Evolutionary conservation across 1,139 yeast genomes (phyloP), one percentile per base, ranked within the genome.

Genomic region (Geotrichum klebahnii): DNA sequence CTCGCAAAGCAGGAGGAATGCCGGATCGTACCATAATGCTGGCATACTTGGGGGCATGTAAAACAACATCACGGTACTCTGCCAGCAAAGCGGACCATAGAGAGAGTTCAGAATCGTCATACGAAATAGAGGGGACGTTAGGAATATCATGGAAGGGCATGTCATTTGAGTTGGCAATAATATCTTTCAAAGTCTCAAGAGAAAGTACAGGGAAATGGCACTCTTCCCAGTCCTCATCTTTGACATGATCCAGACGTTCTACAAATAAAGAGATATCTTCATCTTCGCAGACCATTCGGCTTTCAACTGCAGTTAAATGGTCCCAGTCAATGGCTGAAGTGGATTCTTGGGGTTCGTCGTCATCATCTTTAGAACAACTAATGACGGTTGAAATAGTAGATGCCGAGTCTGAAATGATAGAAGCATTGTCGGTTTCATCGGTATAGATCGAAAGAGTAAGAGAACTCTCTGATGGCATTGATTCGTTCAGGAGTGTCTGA

Each of bases 1-100:
- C 73, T 19, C 73, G 60, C 32, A 69, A 55, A 2, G 71, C 67
- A 5, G 70, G 68, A 2, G 73, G 73, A 24, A 69, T 60, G n/a
- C 72, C 73, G 3, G 65, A 60, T 50, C 67, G 61, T 32, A 69
- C 62, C 67, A 65, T 60, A 32, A 57, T 55, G 39, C 53, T 56
- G 26, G 63, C 53, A 47, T 64, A 64, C 40, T 59, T 57, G 23
- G 73, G 73, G n/a, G 65, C 56, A 38, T 59, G 56, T 12, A 59
- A 52, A 12, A 63, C 68, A 5, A 66, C 62, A 19, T 57, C 57
- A 6, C 67, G 61, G 56, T 66, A 69, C 48, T 69, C 67, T 3
- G 66, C 57, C 20, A 67, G 59, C 9, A 68, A 54, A 1, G 70
- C 69, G 1, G 68, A 59, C 72, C 72, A 68, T 31, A 68, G 59